Percentiles rank a stretch among this genome's conserved stretches.
Evolutionary conservation across 108 stramenopile genomes (phyloP).

Genomic region (Seminavis robusta): DNA sequence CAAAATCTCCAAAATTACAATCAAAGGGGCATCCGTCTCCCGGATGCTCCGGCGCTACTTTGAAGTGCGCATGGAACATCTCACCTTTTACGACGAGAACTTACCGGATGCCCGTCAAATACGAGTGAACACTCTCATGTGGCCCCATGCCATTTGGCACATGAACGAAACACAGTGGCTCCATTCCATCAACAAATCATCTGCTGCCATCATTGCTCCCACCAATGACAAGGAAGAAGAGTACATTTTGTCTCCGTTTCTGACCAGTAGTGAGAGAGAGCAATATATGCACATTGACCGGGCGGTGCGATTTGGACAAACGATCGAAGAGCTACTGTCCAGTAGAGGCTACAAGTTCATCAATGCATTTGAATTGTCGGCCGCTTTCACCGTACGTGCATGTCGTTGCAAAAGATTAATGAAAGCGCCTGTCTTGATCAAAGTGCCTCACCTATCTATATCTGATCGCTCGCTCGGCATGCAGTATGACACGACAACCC

Average conservation of each 20-base stretch:
- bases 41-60: background rate
- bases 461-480: too few species aligned
- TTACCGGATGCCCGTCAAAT: too few species aligned
- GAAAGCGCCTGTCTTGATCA: too few species aligned
- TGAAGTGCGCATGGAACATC: background rate
- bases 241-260: background rate
- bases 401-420: too few species aligned
- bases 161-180: background rate
- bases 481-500: too few species aligned
- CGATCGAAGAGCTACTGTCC: slow-evolving; percentile 10
- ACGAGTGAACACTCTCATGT: too few species aligned
- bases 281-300: background rate
- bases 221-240: background rate
- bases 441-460: too few species aligned
- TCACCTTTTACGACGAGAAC: slow-evolving; percentile 3
- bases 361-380: slow-evolving; percentile 37
- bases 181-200: too few species aligned
- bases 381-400: too few species aligned
- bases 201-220: too few species aligned
- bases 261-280: slow-evolving; percentile 1
- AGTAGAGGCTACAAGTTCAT: slow-evolving; percentile 38
- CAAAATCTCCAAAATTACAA: slow-evolving; percentile 12
- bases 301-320: background rate
- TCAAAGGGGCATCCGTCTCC: slow-evolving; percentile 19
- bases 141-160: too few species aligned